Conservation (phyloP, 768 basidiomycete genomes). For the Hygrocybe punicea region DNA sequence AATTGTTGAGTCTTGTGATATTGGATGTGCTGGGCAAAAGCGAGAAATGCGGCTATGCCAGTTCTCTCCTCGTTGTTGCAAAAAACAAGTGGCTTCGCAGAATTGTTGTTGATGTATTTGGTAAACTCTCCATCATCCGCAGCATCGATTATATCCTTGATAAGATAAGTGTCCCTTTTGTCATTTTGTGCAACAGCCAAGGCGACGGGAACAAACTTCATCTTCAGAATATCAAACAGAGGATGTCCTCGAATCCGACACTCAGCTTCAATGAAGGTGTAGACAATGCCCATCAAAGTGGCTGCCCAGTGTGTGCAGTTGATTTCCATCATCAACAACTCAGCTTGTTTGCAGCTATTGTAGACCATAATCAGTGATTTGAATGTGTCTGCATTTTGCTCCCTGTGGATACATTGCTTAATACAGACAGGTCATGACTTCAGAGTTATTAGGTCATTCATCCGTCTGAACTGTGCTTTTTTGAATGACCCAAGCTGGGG, state of each 20-base stretch:
- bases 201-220: background rate
- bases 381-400: background rate
- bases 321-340: background rate
- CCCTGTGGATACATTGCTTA: background rate
- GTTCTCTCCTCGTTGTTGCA: slow-evolving; percentile 1
- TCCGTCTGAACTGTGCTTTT: background rate
- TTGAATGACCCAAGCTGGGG: background rate
- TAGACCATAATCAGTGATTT: background rate
- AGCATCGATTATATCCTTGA: slow-evolving; percentile 18
- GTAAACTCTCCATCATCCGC: slow-evolving; percentile 11
- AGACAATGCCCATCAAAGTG: background rate
- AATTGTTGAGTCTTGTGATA: slow-evolving; percentile 20
- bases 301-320: background rate
- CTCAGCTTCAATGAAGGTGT: background rate
- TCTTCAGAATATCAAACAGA: background rate
- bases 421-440: background rate
- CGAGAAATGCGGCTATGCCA: slow-evolving; percentile 16
- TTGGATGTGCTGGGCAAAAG: slow-evolving; percentile 26
- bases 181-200: background rate
- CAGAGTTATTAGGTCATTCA: background rate
- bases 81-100: slow-evolving; percentile 9
- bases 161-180: slow-evolving; percentile 9
- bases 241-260: background rate
- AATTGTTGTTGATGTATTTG: slow-evolving; percentile 26
- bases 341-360: background rate